Percentiles rank a stretch among this genome's conserved stretches.
These are phyloP conservation scores for Daedalea quercina DNA, from an alignment of 768 basidiomycete species.

Conservation along the genomic window DNA sequence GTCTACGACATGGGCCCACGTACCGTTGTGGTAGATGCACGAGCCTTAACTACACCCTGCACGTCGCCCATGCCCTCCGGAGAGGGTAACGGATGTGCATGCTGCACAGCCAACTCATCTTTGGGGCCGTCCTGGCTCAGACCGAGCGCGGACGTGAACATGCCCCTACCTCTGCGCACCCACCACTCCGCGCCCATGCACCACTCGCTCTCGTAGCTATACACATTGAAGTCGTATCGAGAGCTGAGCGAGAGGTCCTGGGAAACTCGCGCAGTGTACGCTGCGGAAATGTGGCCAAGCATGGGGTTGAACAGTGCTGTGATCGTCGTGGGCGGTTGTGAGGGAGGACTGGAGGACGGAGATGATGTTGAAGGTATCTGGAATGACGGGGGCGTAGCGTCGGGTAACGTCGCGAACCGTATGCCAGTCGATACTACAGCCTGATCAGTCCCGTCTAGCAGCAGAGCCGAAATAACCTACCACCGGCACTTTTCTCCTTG, in stretches of 20 bases:
- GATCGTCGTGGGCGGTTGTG: conserved; percentile 89
- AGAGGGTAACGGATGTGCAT: not conserved
- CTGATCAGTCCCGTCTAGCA: not conserved
- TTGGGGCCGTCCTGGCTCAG: not conserved
- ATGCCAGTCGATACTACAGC: conserved; percentile 81
- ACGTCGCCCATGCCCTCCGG: conserved; percentile 32
- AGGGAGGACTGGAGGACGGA: conserved; percentile 26
- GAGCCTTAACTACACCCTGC: conserved; percentile 82
- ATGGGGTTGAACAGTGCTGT: conserved; percentile 95
- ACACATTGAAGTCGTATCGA: conserved; percentile 93
- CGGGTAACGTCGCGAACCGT: conserved; percentile 86
- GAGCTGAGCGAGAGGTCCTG: conserved; percentile 81
- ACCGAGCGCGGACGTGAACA: conserved; percentile 7
- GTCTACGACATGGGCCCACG: conserved; percentile 17
- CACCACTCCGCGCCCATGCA: conserved; percentile 96
- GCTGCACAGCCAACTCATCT: not conserved
- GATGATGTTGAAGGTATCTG: conserved; percentile 37
- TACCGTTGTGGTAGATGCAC: conserved; percentile 86
- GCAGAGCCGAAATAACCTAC: conserved; percentile 38
- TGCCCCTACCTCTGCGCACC: conserved; percentile 55
- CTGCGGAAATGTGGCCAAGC: conserved; percentile 87
- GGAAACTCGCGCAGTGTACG: conserved; percentile 86
- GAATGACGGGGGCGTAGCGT: conserved; percentile 62
- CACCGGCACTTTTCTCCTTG: conserved; percentile 87
- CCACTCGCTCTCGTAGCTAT: conserved; percentile 96